Evolutionary conservation across 2,329 filamentous ascomycete species (phyloP), one percentile per base, ranked within the genome.

Genomic region (Diaporthe sp.): DNA sequence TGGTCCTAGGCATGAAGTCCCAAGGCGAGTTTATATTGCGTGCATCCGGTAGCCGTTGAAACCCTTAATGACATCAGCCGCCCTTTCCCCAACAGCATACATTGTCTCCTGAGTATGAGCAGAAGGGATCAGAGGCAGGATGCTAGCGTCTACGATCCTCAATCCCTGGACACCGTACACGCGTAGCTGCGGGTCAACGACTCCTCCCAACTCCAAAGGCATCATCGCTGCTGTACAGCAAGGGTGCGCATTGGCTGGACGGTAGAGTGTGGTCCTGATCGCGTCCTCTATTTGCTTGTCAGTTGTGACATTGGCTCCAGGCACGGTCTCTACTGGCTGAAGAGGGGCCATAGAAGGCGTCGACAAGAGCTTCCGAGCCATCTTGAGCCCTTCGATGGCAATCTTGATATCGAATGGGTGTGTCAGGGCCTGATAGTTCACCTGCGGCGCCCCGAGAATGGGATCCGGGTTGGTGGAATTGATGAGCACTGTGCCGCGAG

Each of bases 211-310:
- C 39, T 81, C 80, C 27, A 79, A 78, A 12, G 83, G 83, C 75
- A 85, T 78, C 85, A 86, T 86, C 1, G 84, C 81, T 39, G 82
- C 79, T 7, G 84, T 85, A 5, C 85, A 83, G n/a, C 78, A 80
- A 1, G 83, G 82, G 75, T 86, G 84, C 56, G 83, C 63, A 86
- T 63, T 79, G 75, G 32, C 71, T 73, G 22, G 79, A 75, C 37
- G 75, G 76, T 39, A 80, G 25, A 39, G 76, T 71, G 1, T 71
- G 47, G 35, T 70, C 61, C 63, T 51, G 6, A 80, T 71, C 39
- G 75, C 79, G 3, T 65, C 68, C 72, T 75, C 79, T 30, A 85
- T 51, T 32, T 82, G 81, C 44, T 81, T 82, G 55, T 84, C 82
- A 19, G 77, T 78, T 55, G 80, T 79, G 19, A 82, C 77, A 17